phyloP scores from a whole-genome alignment of 108 stramenopile genomes.

The Mayamaea pseudoterrestris region DNA sequence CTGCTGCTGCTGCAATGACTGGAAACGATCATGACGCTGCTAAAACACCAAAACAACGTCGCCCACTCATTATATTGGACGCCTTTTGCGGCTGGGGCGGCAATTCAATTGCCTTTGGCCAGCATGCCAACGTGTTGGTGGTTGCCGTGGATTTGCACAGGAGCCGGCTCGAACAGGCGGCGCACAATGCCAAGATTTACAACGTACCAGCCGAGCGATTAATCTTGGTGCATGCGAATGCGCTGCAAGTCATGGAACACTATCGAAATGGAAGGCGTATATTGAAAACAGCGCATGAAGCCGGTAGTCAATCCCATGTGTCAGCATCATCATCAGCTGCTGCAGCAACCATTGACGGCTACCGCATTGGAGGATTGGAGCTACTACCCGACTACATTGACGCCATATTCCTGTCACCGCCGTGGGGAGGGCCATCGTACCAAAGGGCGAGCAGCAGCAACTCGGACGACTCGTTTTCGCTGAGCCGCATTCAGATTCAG shows the following conservation, averaged over 20 bases:
- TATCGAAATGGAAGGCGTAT: too few relatives aligned
- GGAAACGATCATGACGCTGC: too few relatives aligned
- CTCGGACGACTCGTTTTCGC: not conserved
- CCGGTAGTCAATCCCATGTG: too few relatives aligned
- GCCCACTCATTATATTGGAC: conserved; percentile 41
- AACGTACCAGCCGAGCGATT: conserved; percentile 32
- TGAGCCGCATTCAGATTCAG: not conserved
- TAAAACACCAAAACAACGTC: not conserved
- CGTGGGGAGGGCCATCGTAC: conserved; percentile 80
- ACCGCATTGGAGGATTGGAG: conserved; percentile 34
- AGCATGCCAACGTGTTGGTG: conserved; percentile 22
- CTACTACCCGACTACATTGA: conserved; percentile 47
- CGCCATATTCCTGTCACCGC: conserved; percentile 62
- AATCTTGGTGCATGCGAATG: conserved; percentile 57
- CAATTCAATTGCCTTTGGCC: conserved; percentile 70
- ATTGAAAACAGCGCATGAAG: too few relatives aligned
- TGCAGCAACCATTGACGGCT: conserved; percentile 16
- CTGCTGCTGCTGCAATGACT: too few relatives aligned
- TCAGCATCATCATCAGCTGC: too few relatives aligned
- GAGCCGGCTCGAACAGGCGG: conserved; percentile 49
- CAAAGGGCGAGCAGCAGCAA: conserved; percentile 31
- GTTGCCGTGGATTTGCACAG: conserved; percentile 55
- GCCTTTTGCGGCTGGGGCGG: conserved; percentile 77
- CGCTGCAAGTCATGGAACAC: conserved; percentile 30
- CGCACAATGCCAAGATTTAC: conserved; percentile 61